Percentiles rank a stretch among this genome's conserved stretches.
Evolutionary conservation across 305 asterid species (phyloP).

Genomic region (Ruellia speciosa): DNA sequence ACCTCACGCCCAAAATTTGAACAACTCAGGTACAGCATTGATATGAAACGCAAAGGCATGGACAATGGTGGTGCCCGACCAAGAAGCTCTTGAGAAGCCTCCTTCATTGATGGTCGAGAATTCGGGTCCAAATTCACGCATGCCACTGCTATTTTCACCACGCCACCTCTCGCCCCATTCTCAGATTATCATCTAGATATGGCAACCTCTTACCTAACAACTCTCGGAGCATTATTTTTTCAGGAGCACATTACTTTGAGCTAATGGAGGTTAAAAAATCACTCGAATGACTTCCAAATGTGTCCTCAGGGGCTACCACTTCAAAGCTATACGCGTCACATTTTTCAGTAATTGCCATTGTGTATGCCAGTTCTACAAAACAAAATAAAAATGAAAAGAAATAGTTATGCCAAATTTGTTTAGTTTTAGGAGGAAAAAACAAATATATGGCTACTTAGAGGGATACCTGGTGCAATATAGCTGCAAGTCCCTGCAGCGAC

Average conservation of each 20-base stretch:
- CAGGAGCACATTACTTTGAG: background rate
- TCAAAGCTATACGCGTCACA: background rate
- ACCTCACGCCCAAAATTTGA: no score
- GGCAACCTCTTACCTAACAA: background rate
- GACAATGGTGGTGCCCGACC: background rate
- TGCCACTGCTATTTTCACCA: background rate
- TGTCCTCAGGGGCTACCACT: background rate
- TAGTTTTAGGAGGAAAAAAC: background rate
- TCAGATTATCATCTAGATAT: background rate
- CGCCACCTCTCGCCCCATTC: background rate
- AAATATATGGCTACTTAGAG: no score
- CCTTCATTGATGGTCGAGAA: background rate
- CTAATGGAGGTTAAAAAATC: background rate
- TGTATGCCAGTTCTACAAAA: background rate
- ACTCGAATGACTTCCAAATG: background rate
- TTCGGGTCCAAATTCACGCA: background rate
- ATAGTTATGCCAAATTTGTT: background rate
- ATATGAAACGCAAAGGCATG: background rate
- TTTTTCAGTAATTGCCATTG: background rate
- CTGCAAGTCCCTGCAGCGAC: background rate
- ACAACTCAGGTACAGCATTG: no score
- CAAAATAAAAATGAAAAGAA: background rate
- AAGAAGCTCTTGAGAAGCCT: background rate
- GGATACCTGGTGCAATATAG: constrained; percentile 1
- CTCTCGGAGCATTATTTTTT: background rate